phyloP scores from a whole-genome alignment of 352 stramenopile species.

The Globisporangium spiculum region DNA sequence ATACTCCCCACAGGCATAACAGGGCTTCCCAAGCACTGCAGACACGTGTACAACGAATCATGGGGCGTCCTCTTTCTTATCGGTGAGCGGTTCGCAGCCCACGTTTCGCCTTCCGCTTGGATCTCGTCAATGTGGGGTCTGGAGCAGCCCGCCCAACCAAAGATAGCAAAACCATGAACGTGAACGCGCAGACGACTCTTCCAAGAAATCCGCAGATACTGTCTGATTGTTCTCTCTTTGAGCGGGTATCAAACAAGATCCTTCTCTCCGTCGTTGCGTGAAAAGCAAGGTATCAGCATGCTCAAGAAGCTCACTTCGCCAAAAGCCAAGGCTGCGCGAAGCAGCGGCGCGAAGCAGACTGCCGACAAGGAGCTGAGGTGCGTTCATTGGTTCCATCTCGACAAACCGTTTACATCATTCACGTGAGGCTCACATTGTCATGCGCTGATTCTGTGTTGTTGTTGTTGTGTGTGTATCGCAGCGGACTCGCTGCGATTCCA shows the following conservation, averaged over 20 bases:
- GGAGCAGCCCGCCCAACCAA: background rate
- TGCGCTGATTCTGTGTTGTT: background rate
- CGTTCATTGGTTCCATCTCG: background rate
- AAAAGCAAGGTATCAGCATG: conserved; percentile 18
- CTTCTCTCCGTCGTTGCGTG: background rate
- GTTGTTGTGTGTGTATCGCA: background rate
- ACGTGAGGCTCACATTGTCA: background rate
- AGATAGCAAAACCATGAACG: background rate
- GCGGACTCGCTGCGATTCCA: conserved; percentile 4
- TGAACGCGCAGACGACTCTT: background rate
- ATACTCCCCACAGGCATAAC: background rate
- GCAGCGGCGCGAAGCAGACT: background rate
- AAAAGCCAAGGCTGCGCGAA: conserved; percentile 11
- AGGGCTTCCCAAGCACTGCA: background rate
- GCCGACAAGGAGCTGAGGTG: conserved; percentile 5
- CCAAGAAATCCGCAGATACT: background rate
- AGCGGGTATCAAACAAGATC: background rate
- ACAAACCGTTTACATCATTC: too few species aligned
- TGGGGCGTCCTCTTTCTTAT: background rate
- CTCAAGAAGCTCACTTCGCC: conserved; percentile 54
- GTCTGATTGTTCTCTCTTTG: background rate
- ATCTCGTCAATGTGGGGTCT: background rate
- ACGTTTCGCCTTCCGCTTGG: background rate
- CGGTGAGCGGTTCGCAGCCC: background rate
- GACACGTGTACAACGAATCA: too few species aligned